Evolutionary conservation across 371 early-diverging fungal species (phyloP).

Genomic region (Mortierella sp.): DNA sequence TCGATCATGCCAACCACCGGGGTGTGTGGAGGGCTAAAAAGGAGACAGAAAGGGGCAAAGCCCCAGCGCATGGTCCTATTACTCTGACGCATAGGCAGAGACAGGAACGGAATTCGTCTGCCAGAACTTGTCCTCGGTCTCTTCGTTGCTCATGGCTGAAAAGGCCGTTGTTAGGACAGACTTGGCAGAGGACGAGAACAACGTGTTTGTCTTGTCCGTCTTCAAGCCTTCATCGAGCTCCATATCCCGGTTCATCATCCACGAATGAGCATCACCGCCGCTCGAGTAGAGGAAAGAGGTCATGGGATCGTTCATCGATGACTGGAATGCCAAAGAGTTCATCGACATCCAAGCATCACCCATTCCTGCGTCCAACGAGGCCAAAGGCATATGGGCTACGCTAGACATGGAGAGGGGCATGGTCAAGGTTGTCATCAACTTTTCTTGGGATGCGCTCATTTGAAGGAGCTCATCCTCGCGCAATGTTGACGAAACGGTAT

Average conservation of each 20-base stretch:
- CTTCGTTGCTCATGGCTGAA: conserved; percentile 1
- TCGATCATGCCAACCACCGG: too few species aligned
- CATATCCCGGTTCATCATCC: conserved; percentile 24
- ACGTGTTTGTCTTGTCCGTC: neutral
- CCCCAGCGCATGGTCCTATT: conserved; percentile 1
- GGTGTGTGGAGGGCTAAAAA: too few species aligned
- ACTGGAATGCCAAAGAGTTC: conserved; percentile 8
- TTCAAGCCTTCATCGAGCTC: conserved; percentile 20
- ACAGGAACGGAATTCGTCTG: conserved; percentile 16
- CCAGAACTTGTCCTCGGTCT: conserved; percentile 33
- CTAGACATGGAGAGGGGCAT: neutral
- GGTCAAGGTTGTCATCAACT: neutral
- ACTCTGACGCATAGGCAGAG: conserved; percentile 39
- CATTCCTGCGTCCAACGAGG: neutral
- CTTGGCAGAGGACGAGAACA: conserved; percentile 11
- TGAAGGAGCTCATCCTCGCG: conserved; percentile 36
- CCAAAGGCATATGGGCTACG: neutral
- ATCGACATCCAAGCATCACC: conserved; percentile 6
- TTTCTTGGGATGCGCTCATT: conserved; percentile 23
- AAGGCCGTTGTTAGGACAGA: conserved; percentile 14
- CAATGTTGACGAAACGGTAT: conserved; percentile 23
- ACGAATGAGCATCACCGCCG: conserved; percentile 4
- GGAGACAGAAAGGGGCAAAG: too few species aligned
- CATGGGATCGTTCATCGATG: conserved; percentile 22
- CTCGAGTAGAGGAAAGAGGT: conserved; percentile 30